Evolutionary conservation across 73 alveolate genomes (phyloP).

Genomic region (Tetrahymena thermophila): DNA sequence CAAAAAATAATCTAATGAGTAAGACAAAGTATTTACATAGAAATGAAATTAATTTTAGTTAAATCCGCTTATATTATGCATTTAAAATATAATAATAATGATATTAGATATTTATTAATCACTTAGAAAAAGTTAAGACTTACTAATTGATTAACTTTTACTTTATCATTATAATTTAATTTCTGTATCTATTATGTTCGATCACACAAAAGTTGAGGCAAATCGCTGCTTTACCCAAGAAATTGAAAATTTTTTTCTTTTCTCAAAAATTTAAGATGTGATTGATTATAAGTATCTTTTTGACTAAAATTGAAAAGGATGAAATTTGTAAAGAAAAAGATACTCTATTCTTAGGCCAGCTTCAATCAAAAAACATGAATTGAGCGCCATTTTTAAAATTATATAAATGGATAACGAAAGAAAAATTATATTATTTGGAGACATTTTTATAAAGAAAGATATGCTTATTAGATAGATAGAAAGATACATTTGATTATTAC

Average conservation of each 20-base stretch:
- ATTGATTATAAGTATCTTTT: neutral
- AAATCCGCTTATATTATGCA: neutral
- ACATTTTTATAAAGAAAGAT: too few relatives aligned
- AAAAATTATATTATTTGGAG: too few relatives aligned
- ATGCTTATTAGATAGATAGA: neutral
- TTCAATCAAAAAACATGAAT: neutral
- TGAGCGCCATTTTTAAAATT: neutral
- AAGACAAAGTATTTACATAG: neutral
- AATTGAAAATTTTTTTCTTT: neutral
- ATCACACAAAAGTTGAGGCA: neutral
- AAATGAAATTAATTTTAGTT: too few relatives aligned
- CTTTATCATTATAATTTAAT: neutral
- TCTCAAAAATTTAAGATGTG: neutral
- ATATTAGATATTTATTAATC: neutral
- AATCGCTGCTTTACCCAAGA: neutral
- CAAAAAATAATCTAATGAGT: neutral
- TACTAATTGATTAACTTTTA: neutral
- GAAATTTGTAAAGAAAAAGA: neutral
- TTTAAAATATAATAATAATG: too few relatives aligned
- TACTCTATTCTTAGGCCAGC: neutral
- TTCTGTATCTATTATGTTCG: neutral
- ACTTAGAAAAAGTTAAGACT: neutral
- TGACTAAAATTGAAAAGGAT: neutral
- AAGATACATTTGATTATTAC: neutral
- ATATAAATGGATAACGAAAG: neutral